Evolutionary conservation across 169 alveolate species (phyloP), one percentile per base, ranked within the genome.

Genomic region (Plasmodium vivax): DNA sequence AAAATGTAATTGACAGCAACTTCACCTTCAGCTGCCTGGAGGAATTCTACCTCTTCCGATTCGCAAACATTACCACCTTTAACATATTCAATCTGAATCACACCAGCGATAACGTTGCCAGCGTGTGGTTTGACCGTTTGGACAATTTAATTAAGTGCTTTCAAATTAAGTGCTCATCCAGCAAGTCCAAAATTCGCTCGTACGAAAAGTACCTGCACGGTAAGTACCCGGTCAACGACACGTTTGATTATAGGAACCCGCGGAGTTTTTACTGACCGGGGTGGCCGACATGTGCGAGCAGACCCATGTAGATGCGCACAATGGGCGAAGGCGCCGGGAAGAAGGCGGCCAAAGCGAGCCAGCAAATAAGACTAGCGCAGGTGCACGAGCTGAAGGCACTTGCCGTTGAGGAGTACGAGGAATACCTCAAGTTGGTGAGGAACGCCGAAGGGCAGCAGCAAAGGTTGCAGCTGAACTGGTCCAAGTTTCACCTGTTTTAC

Each of bases 91-190:
- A 88, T 62, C 82, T 88, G 79, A 88, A 47, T 62, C 94, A 88
- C 51, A 79, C 94, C 32, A 88, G 51, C 73, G 72, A 80, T 88
- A 88, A 88, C 62, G 79, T 47, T 62, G 90, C 82, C 32, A 88
- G 79, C 30, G 94, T 88, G 4, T 88, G 94, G 94, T 88, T 88
- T 56, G 94, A 88, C 10, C 58, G 79, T 32, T 19, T 88, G 54
- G 94, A 88, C 88, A 88, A 88, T 58, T 80, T 88, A 79, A 88
- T 88, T 79, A 88, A 88, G 82, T 88, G 94, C 34, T 73, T 88
- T 88, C 43, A 77, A 56, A 88, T 88, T 43, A 88, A 88, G 51
- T 88, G 79, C 34, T 77, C 94, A 1, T 88, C 94, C 56, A 88
- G 62, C 73, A 88, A 88, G 73, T 88, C 94, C n/a, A 88, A 88